phyloP scores from a whole-genome alignment of 192 early-diverging fungal species.

The Umbelopsis ramanniana region DNA sequence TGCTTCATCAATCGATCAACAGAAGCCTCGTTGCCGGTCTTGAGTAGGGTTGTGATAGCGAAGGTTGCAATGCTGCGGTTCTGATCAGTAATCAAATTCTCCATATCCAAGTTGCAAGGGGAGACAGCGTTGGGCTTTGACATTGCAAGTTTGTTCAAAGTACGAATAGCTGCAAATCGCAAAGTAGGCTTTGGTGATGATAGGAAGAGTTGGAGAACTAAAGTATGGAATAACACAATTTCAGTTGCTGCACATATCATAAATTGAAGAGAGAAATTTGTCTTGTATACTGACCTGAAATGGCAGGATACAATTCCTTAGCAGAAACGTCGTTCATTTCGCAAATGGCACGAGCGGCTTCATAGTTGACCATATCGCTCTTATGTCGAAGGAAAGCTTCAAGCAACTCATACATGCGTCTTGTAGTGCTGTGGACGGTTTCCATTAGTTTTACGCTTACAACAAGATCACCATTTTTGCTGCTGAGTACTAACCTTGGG shows the following conservation, averaged over 20 bases:
- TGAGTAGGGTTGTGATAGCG: conserved; percentile 97
- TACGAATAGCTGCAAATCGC: conserved; percentile 97
- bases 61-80: conserved; percentile 98
- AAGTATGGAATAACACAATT: neutral
- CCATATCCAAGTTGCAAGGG: conserved; percentile 98
- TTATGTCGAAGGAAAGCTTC: conserved; percentile 93
- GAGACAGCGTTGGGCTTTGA: conserved; percentile 89
- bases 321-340: conserved; percentile 80
- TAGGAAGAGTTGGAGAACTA: conserved; percentile 90
- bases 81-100: conserved; percentile 93
- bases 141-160: conserved; percentile 91
- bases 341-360: conserved; percentile 97
- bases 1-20: conserved; percentile 99
- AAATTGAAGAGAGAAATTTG: neutral
- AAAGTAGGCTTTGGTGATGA: conserved; percentile 91
- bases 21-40: conserved; percentile 97
- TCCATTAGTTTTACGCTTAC: neutral
- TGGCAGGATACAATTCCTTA: conserved; percentile 92
- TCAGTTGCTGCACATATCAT: neutral
- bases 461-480: neutral
- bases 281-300: conserved; percentile 62
- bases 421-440: conserved; percentile 45
- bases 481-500: conserved; percentile 46
- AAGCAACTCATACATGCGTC: conserved; percentile 81
- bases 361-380: conserved; percentile 97